These are phyloP conservation scores for Cryptococcus sp. DNA, from an alignment of 1,284 basidiomycete species.

Conservation along the genomic window DNA sequence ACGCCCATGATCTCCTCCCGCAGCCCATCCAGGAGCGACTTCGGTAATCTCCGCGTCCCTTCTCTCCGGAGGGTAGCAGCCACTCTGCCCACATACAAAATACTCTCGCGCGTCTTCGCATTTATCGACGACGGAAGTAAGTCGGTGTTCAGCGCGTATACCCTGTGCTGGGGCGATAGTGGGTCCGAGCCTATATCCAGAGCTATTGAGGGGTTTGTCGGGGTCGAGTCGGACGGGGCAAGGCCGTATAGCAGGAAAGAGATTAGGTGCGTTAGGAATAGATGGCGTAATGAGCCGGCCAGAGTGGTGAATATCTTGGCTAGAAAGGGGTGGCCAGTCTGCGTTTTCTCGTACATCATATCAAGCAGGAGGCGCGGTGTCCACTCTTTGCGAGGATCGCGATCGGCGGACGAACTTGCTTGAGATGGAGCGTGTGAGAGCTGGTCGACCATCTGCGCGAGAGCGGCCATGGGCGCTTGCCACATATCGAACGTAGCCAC, in stretches of 20 bases:
- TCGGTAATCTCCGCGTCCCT: constrained; percentile 68
- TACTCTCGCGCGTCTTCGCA: constrained; percentile 70
- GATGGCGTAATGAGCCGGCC: constrained; percentile 69
- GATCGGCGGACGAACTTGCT: background rate
- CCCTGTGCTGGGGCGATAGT: constrained; percentile 33
- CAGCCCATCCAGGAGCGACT: constrained; percentile 64
- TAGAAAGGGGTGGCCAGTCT: constrained; percentile 73
- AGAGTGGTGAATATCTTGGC: constrained; percentile 69
- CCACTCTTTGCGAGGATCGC: constrained; percentile 53
- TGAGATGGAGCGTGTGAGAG: constrained; percentile 55
- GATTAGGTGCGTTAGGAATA: constrained; percentile 75
- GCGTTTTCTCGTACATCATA: constrained; percentile 66
- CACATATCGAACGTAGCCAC: constrained; percentile 78
- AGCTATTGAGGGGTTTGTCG: constrained; percentile 61
- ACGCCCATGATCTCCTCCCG: constrained; percentile 66
- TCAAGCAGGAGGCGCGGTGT: constrained; percentile 75
- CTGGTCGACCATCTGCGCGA: constrained; percentile 65
- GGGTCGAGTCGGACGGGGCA: constrained; percentile 54
- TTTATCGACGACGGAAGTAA: constrained; percentile 75
- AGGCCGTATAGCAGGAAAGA: constrained; percentile 78
- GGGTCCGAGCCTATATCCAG: constrained; percentile 58
- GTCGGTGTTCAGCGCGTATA: constrained; percentile 59
- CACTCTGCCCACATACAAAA: constrained; percentile 82
- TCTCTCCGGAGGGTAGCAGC: constrained; percentile 78
- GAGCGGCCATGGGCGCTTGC: constrained; percentile 74